Base-by-base conservation (phyloP, 805 yeast species). In the Starmerella stellata region DNA sequence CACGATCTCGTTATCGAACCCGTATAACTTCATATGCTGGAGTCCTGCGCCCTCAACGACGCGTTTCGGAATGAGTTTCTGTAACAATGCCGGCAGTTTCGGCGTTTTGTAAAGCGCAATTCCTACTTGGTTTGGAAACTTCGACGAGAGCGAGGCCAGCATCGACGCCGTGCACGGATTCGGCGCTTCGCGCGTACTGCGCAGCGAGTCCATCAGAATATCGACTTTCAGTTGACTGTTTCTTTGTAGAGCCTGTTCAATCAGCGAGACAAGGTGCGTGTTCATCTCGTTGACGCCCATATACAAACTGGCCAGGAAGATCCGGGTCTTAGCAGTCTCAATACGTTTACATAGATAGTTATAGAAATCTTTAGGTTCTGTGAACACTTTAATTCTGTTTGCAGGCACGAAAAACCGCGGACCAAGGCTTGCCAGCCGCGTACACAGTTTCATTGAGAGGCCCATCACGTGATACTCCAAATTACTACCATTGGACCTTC, bases 21-120 rank as follows among this genome's bases (percentile, higher is more conserved):
- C 98, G 56, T 90, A 90, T 21, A 90, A 68, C 56, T 90, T 90
- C 96, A 90, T 90, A 54, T 90, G 98, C 57, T 90, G 98, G 37
- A 90, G 66, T 0, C 98, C 98, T 49, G 69, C 65, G 3, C 92
- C 85, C 60, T 90, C 98, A 57, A 85, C 83, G 45, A 87, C 65
- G 45, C 98, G 67, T 42, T 69, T 75, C 0, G 98, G 98, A 2
- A 82, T 65, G 33, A 78, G 34, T 7, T 59, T 47, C 52, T 75
- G 74, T 40, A 70, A 68, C 42, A 80, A 52, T 0, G 93, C 93
- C 30, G 68, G 61, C 47, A 80, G 65, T 45, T 76, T 75, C 0
- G 98, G 98, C 0, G 98, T 87, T 50, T 78, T 92, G 57, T 80
- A 90, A 65, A 85, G 68, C 48, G 93, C 62, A 35, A 85, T 61